Evolutionary conservation across 306 rosid genomes (phyloP), one percentile per base, ranked within the genome.

Genomic region (Ochetophila trinervis): DNA sequence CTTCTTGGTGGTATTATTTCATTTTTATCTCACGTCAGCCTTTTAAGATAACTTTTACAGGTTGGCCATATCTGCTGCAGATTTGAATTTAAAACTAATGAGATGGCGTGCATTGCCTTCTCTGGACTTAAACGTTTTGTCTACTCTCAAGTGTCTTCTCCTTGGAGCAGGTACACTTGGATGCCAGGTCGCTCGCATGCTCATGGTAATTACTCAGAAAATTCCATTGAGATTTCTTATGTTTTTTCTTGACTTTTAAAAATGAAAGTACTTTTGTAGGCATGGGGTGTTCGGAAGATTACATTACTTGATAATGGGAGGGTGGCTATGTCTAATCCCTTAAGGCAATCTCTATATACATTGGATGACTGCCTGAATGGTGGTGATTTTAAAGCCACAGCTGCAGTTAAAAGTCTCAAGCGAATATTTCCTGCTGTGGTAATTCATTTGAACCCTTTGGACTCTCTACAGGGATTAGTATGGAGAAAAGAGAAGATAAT

Each of bases 61-160:
- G 85, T 81, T 93, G 82, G 98, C 98, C 27, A 50, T 87, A 81
- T 89, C 98, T 56, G 98, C 98, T 68, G 96, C 98, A 70, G 97
- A 93, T 86, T 89, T 93, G 85, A 93, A 93, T 80, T 80, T 93
- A 79, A 93, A 90, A 83, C 87, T 93, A 63, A 93, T 93, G 97
- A 93, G 97, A 62, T 93, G 98, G 97, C 97, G 97, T 68, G 98
- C 91, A 63, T 79, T 93, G 82, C 98, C 98, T 58, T 83, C 97
- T 69, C 70, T 93, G 56, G 70, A 93, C 74, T 79, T 93, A 72
- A 80, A 61, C 62, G 58, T 75, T 76, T 74, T 93, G 78, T 93
- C 96, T 66, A 83, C 89, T 62, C 70, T 84, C 60, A 93, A 89
- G 80, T 93, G 98, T 80, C 98, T 93, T 71, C 93, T 93, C 63